Percentiles rank a stretch among this genome's conserved stretches.
Evolutionary conservation across 2,329 filamentous ascomycete genomes (phyloP).

Genomic region (Colletotrichum lupini): DNA sequence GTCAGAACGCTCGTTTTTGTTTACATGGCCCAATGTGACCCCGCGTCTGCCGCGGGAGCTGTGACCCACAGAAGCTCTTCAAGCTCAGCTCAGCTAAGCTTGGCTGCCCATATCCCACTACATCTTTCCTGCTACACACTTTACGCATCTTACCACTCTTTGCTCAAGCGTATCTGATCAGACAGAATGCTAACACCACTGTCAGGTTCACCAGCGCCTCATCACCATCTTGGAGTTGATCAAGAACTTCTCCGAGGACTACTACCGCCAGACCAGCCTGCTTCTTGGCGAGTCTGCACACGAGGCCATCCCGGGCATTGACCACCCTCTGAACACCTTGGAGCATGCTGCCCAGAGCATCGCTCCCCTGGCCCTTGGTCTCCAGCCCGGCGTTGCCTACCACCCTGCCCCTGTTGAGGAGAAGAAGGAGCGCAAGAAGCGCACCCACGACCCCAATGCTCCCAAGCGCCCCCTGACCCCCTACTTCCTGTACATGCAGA

Average conservation of each 20-base stretch:
- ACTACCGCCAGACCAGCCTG: constrained; percentile 88
- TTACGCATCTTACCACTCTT: not conserved
- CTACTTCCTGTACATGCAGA: constrained; percentile 95
- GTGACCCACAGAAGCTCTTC: constrained; percentile 20
- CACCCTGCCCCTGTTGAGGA: constrained; percentile 63
- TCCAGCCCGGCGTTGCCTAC: constrained; percentile 14
- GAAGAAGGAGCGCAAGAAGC: constrained; percentile 92
- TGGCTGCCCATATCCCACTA: not conserved
- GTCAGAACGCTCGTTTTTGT: not conserved
- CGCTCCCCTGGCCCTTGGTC: constrained; percentile 44
- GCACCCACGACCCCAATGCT: constrained; percentile 88
- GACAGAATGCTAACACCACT: constrained; percentile 48
- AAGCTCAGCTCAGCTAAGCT: not conserved
- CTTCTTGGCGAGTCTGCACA: constrained; percentile 74
- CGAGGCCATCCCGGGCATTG: constrained; percentile 53
- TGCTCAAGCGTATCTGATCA: not conserved
- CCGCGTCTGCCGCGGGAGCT: constrained; percentile 39
- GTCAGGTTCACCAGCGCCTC: constrained; percentile 80
- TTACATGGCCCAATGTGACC: constrained; percentile 15
- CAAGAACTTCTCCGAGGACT: constrained; percentile 82
- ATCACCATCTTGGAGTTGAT: constrained; percentile 83
- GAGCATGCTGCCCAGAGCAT: constrained; percentile 62
- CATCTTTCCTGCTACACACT: constrained; percentile 6
- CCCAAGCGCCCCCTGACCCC: constrained; percentile 94
- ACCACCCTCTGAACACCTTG: constrained; percentile 60